phyloP scores from a whole-genome alignment of 192 early-diverging fungal genomes.

The Coemansia sp. region DNA sequence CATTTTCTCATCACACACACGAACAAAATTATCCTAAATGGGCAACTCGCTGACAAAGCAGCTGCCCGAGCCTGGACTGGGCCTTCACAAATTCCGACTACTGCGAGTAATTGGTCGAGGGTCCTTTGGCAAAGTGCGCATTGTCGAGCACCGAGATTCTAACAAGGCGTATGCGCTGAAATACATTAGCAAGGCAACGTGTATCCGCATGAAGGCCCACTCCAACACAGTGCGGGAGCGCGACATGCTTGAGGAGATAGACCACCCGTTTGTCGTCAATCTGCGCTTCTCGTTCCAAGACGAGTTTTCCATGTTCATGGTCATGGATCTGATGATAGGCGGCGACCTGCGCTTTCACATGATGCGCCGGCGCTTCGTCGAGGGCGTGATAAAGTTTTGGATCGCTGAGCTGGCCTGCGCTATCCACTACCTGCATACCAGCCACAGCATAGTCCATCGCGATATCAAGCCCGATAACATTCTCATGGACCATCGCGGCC shows the following conservation, averaged over 20 bases:
- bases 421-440: slow-evolving; percentile 77
- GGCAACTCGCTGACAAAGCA: slow-evolving; percentile 52
- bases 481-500: slow-evolving; percentile 71
- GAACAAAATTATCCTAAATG: not conserved
- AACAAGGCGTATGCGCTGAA: slow-evolving; percentile 86
- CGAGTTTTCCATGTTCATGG: slow-evolving; percentile 87
- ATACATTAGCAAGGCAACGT: slow-evolving; percentile 93
- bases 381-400: slow-evolving; percentile 78
- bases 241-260: slow-evolving; percentile 77
- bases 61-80: slow-evolving; percentile 37
- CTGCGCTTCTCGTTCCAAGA: slow-evolving; percentile 95
- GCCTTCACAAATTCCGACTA: slow-evolving; percentile 88
- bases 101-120: slow-evolving; percentile 92
- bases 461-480: slow-evolving; percentile 90
- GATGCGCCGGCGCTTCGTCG: slow-evolving; percentile 55
- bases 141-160: slow-evolving; percentile 86
- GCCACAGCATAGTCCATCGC: slow-evolving; percentile 77
- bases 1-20: not conserved
- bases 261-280: slow-evolving; percentile 80
- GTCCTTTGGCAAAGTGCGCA: slow-evolving; percentile 95
- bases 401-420: slow-evolving; percentile 85
- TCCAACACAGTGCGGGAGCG: slow-evolving; percentile 87
- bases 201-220: slow-evolving; percentile 63
- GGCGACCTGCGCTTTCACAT: slow-evolving; percentile 85
- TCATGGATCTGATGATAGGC: slow-evolving; percentile 88